A percentile compares a stretch with the other conserved stretches of the same genome.
Conservation (phyloP, 2,329 filamentous ascomycete species). For the Cadophora sp. region DNA sequence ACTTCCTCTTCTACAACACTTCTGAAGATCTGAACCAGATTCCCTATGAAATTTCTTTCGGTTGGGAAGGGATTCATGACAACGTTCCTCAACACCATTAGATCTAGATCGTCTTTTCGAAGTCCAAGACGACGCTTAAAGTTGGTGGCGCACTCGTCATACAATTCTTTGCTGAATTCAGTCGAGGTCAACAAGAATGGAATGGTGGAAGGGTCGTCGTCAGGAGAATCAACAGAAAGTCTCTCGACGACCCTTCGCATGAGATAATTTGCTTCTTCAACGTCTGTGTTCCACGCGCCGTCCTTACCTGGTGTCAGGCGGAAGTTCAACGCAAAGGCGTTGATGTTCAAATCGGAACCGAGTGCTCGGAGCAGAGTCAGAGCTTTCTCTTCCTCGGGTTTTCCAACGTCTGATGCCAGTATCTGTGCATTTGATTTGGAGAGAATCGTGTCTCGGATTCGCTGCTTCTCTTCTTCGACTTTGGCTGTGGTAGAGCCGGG, state of each 20-base stretch:
- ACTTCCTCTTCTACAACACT: slow-evolving; percentile 11
- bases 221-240: slow-evolving; percentile 14
- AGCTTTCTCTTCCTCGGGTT: slow-evolving; percentile 17
- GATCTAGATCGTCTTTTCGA: slow-evolving; percentile 8
- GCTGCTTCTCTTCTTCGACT: slow-evolving; percentile 17
- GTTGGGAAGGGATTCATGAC: slow-evolving; percentile 20
- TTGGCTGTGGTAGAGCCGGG: not conserved
- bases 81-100: slow-evolving; percentile 17
- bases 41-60: slow-evolving; percentile 8
- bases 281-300: slow-evolving; percentile 15
- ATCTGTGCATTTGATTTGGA: slow-evolving; percentile 7
- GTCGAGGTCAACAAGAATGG: slow-evolving; percentile 16
- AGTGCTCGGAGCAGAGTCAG: slow-evolving; percentile 10
- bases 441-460: slow-evolving; percentile 19
- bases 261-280: slow-evolving; percentile 17
- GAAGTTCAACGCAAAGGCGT: slow-evolving; percentile 16
- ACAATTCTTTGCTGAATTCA: slow-evolving; percentile 9
- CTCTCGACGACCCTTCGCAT: slow-evolving; percentile 17
- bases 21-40: slow-evolving; percentile 13
- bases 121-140: slow-evolving; percentile 19
- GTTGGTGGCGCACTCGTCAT: slow-evolving; percentile 16
- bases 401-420: not conserved
- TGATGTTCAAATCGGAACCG: slow-evolving; percentile 18
- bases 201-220: slow-evolving; percentile 3
- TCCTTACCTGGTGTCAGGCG: slow-evolving; percentile 5